phyloP scores from a whole-genome alignment of 2,329 filamentous ascomycete genomes.

The Diaporthe sp. region DNA sequence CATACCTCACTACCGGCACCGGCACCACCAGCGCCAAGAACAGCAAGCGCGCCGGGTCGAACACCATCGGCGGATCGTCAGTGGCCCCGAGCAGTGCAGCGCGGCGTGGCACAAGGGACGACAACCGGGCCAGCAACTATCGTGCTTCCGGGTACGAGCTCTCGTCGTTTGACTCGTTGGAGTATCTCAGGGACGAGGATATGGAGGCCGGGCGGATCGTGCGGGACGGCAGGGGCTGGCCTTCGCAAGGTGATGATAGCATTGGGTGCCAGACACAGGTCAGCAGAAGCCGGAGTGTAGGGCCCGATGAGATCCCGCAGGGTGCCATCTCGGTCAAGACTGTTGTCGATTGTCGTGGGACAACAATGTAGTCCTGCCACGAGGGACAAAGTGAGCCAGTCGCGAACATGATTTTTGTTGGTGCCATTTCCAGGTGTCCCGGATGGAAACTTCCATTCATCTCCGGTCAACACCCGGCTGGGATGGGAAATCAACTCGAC shows the following conservation, averaged over 20 bases:
- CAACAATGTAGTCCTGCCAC: background rate
- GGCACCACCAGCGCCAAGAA: background rate
- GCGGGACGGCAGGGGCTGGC: background rate
- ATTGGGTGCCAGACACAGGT: slow-evolving; percentile 3
- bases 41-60: background rate
- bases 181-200: slow-evolving; percentile 7
- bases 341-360: background rate
- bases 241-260: background rate
- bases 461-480: background rate
- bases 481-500: too few relatives aligned
- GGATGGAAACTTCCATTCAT: background rate
- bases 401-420: background rate
- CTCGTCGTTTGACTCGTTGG: slow-evolving; percentile 10
- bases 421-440: background rate
- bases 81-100: background rate
- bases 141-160: background rate
- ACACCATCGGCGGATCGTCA: background rate
- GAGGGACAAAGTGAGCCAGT: background rate
- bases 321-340: slow-evolving; percentile 1
- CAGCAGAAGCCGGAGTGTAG: background rate
- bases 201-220: background rate
- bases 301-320: background rate
- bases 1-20: background rate
- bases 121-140: background rate
- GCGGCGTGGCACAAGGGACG: background rate